These are phyloP conservation scores for Sphaerulina musiva DNA, from an alignment of 2,329 filamentous ascomycete genomes.

Conservation along the genomic window DNA sequence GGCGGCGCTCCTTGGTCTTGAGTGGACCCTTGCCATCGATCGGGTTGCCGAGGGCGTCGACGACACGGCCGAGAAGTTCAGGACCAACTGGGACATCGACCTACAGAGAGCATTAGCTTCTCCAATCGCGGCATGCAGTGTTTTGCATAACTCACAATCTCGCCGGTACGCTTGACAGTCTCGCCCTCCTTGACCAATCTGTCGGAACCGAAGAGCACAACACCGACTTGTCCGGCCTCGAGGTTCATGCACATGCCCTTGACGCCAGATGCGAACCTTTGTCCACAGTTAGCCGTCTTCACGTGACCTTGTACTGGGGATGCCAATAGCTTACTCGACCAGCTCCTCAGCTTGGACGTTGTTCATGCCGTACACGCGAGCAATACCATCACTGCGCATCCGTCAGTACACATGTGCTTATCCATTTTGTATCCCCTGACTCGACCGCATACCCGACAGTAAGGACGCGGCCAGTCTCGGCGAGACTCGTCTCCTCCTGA, in stretches of 20 bases:
- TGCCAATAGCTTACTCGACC: slow-evolving; percentile 66
- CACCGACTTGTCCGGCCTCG: slow-evolving; percentile 99
- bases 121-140: not conserved
- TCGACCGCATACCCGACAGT: slow-evolving; percentile 81
- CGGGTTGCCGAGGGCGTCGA: slow-evolving; percentile 97
- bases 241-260: slow-evolving; percentile 99
- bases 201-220: slow-evolving; percentile 99
- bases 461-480: slow-evolving; percentile 97
- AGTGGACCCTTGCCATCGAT: slow-evolving; percentile 98
- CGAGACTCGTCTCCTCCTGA: slow-evolving; percentile 89
- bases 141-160: slow-evolving; percentile 69
- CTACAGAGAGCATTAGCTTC: slow-evolving; percentile 43
- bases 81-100: slow-evolving; percentile 92
- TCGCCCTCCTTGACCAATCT: slow-evolving; percentile 99
- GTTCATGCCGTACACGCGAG: slow-evolving; percentile 98
- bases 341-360: slow-evolving; percentile 99
- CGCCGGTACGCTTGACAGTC: slow-evolving; percentile 98
- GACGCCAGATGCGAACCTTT: slow-evolving; percentile 98
- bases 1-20: slow-evolving; percentile 83
- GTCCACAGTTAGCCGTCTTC: slow-evolving; percentile 13
- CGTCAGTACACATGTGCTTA: slow-evolving; percentile 12
- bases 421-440: not conserved
- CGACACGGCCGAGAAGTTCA: slow-evolving; percentile 92
- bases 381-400: slow-evolving; percentile 88
- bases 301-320: slow-evolving; percentile 7